Evolutionary conservation across 441 rosid species (phyloP).

Genomic region (Eruca vesicaria): DNA sequence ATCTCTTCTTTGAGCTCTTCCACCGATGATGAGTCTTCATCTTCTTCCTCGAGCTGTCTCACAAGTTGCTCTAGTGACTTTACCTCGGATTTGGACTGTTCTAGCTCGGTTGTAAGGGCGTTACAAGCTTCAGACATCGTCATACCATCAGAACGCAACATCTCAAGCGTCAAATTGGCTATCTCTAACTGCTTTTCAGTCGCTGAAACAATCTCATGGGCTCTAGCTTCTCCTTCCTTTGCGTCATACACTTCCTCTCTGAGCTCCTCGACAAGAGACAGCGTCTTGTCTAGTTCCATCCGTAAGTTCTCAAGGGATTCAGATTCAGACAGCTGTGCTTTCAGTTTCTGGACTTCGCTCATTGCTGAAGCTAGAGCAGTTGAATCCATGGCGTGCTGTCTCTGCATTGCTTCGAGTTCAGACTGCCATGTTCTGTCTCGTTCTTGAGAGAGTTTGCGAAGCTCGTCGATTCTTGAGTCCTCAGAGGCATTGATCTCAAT

Average conservation of each 20-base stretch:
- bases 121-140: slow-evolving; percentile 66
- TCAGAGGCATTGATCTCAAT: slow-evolving; percentile 77
- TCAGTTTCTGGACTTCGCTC: slow-evolving; percentile 89
- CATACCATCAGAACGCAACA: slow-evolving; percentile 54
- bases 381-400: slow-evolving; percentile 79
- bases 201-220: slow-evolving; percentile 53
- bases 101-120: slow-evolving; percentile 54
- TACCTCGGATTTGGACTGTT: slow-evolving; percentile 59
- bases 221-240: slow-evolving; percentile 78
- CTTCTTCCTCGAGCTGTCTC: slow-evolving; percentile 53
- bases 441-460: slow-evolving; percentile 76
- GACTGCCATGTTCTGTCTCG: slow-evolving; percentile 94
- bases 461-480: slow-evolving; percentile 75
- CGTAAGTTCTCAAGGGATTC: slow-evolving; percentile 65
- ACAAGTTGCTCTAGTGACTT: slow-evolving; percentile 63
- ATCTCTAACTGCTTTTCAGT: slow-evolving; percentile 65
- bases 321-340: slow-evolving; percentile 68
- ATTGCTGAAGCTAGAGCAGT: slow-evolving; percentile 72
- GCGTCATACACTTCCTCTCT: slow-evolving; percentile 54
- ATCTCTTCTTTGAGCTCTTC: slow-evolving; percentile 65
- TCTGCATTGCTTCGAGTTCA: slow-evolving; percentile 92
- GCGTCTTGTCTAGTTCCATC: slow-evolving; percentile 68
- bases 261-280: slow-evolving; percentile 64
- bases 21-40: slow-evolving; percentile 33
- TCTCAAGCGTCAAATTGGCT: slow-evolving; percentile 61